Percentiles rank a stretch among this genome's conserved stretches.
phyloP scores from a whole-genome alignment of 2,329 filamentous ascomycete species.

The Colletotrichum coccodes region DNA sequence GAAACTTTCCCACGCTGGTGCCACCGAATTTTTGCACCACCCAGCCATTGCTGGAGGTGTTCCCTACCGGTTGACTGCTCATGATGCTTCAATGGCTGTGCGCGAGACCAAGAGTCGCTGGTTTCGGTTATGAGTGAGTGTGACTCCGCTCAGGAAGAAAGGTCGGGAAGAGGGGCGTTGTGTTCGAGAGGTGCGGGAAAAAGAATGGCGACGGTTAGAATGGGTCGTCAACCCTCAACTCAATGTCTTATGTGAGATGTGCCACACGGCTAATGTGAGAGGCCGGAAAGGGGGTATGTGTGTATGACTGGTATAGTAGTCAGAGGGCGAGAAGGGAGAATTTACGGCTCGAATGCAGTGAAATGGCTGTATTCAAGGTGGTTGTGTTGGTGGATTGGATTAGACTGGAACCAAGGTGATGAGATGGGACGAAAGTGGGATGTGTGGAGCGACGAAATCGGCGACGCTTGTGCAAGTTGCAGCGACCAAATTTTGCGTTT shows the following conservation, averaged over 20 bases:
- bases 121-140: conserved; percentile 2
- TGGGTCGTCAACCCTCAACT: conserved; percentile 20
- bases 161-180: conserved; percentile 21
- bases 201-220: conserved; percentile 22
- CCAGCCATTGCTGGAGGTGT: conserved; percentile 67
- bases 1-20: conserved; percentile 95
- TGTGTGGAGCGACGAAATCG: conserved; percentile 33
- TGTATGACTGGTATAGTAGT: background rate
- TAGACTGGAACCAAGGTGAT: conserved; percentile 6
- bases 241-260: background rate
- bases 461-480: conserved; percentile 26
- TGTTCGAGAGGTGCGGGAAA: conserved; percentile 16
- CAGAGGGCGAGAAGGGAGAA: background rate
- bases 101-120: background rate
- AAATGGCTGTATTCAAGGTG: background rate
- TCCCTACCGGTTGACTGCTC: conserved; percentile 37
- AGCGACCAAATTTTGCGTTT: conserved; percentile 28
- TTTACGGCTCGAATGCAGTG: conserved; percentile 3
- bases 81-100: conserved; percentile 22
- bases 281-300: background rate
- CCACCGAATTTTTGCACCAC: conserved; percentile 96
- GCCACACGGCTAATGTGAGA: background rate
- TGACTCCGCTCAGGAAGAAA: conserved; percentile 13
- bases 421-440: conserved; percentile 32
- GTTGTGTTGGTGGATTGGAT: conserved; percentile 17